Percentiles rank a stretch among this genome's conserved stretches.
These are phyloP conservation scores for Paecilomyces sp. DNA, from an alignment of 2,329 filamentous ascomycete genomes.

Conservation along the genomic window DNA sequence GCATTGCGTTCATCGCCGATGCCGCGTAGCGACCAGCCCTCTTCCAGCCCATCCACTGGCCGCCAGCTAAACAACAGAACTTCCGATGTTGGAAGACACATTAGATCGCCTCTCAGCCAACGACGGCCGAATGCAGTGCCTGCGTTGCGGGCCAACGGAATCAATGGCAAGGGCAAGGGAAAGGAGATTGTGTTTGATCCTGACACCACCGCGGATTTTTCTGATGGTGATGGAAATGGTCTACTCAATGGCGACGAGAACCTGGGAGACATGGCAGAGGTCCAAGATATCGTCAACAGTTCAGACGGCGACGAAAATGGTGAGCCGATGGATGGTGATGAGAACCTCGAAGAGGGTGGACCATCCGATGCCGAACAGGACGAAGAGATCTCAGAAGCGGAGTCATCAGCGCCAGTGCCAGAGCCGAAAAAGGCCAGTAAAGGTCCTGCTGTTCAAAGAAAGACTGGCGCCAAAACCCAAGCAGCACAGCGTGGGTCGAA, in stretches of 20 bases:
- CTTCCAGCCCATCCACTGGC: constrained; percentile 33
- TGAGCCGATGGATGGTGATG: constrained; percentile 8
- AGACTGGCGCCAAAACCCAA: constrained; percentile 6
- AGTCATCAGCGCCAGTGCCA: constrained; percentile 8
- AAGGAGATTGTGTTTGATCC: constrained; percentile 12
- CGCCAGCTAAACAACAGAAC: constrained; percentile 15
- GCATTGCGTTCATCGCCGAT: constrained; percentile 36
- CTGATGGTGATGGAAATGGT: constrained; percentile 26
- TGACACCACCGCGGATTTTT: constrained; percentile 21
- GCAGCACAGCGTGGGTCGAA: background rate
- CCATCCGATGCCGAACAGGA: constrained; percentile 2
- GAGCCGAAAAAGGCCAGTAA: background rate
- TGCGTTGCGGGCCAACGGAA: constrained; percentile 16
- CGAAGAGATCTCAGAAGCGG: constrained; percentile 12
- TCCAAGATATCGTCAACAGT: constrained; percentile 12
- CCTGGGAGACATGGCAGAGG: constrained; percentile 18
- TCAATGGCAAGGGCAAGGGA: constrained; percentile 14
- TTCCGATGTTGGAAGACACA: constrained; percentile 14
- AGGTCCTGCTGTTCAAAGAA: constrained; percentile 7
- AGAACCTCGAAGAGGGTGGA: constrained; percentile 2
- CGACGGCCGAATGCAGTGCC: constrained; percentile 27
- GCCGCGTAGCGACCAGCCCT: constrained; percentile 22
- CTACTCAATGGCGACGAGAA: constrained; percentile 26
- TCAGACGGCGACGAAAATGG: constrained; percentile 12
- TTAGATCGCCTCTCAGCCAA: constrained; percentile 28